A percentile compares a stretch with the other conserved stretches of the same genome.
Conservation (phyloP, 2,329 filamentous ascomycete species). For the Sporothrix dimorphospora region DNA sequence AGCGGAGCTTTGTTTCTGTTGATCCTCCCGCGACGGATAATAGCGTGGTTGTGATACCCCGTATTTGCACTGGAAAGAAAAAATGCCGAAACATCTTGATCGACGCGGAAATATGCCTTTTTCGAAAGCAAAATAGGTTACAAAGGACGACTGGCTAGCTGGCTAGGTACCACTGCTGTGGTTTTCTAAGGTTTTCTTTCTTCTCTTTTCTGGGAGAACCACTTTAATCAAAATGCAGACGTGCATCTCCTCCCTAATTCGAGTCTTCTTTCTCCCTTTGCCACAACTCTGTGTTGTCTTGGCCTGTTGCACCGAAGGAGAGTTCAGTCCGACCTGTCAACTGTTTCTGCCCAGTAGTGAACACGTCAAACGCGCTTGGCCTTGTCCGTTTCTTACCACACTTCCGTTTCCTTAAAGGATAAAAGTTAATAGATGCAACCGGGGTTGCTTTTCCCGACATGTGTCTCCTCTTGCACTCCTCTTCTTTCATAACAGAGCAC, state of each 20-base stretch:
- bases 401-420: not conserved
- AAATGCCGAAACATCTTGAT: slow-evolving; percentile 18
- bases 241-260: not conserved
- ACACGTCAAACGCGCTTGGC: not conserved
- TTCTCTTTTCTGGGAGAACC: not conserved
- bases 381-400: not conserved
- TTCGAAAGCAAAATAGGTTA: slow-evolving; percentile 15
- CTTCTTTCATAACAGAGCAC: not conserved
- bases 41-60: slow-evolving; percentile 5
- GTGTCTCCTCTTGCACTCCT: not conserved
- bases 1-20: slow-evolving; percentile 19
- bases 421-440: not conserved
- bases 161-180: slow-evolving; percentile 7
- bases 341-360: not conserved
- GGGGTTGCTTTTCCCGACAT: not conserved
- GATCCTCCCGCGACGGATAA: slow-evolving; percentile 21
- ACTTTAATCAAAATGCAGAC: not conserved
- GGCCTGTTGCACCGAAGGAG: slow-evolving; percentile 1
- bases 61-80: slow-evolving; percentile 1
- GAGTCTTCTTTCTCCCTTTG: slow-evolving; percentile 1
- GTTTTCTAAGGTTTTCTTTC: no score
- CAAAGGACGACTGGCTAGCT: not conserved
- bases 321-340: not conserved
- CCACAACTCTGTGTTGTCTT: not conserved
- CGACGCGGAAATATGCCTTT: slow-evolving; percentile 15